Evolutionary conservation across 2,329 filamentous ascomycete genomes (phyloP), one percentile per base, ranked within the genome.

Genomic region (Lasiodiplodia gonubiensis): DNA sequence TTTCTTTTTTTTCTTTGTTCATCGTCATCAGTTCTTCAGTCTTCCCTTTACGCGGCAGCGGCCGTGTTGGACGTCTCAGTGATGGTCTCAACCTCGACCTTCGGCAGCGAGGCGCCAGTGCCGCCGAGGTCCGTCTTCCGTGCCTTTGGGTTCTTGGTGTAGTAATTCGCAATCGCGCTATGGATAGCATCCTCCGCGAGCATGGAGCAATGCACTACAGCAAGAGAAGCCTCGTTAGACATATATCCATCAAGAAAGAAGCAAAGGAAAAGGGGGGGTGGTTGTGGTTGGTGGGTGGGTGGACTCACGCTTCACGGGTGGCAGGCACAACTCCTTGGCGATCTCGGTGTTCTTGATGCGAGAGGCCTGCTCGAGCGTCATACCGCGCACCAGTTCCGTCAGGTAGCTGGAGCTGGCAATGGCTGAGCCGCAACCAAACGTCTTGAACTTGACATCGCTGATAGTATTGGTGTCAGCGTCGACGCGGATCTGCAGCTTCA

Each of bases 341-440:
- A 99, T 99, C 82, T 99, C 94, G 3, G 94, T 97, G 82, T 99
- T 99, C 84, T 93, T 91, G 74, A 99, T 92, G 82, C 91, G 90
- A 66, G 90, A 89, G 39, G 96, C 95, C 79, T 99, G 93, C 74
- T 99, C 95, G 72, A 99, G 82, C 16, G 91, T 97, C 94, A 98
- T 99, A 69, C 95, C 95, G 71, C 93, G 88, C 70, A 99, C 94
- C 69, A 99, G 85, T 81, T 97, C 93, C 10, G 95, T 99, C 74
- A 99, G 82, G 79, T 99, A 99, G 77, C 91, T 95, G 68, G 92
- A 96, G 71, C 91, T 94, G 52, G 95, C 95, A 80, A 99, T 99
- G 71, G 95, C 95, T 35, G 90, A 93, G 66, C 94, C 94, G 79
- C 94, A 97, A 63, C 94, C 94, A 77, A 97, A 97, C 0, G 94